phyloP scores from a whole-genome alignment of 179 eudicot genomes.

The Nepenthes alata region DNA sequence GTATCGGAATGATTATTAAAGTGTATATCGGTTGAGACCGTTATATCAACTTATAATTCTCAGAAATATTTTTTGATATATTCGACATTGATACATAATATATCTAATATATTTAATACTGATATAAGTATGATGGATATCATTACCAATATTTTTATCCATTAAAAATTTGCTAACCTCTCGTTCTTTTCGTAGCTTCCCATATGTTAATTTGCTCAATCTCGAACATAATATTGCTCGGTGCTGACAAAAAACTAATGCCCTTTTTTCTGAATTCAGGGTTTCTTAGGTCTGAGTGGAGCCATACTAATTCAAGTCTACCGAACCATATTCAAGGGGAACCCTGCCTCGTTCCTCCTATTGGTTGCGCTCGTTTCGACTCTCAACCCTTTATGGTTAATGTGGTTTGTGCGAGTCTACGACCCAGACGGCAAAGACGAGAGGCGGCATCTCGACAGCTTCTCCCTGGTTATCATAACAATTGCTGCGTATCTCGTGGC shows the following conservation, averaged over 20 bases:
- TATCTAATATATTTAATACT: too few species aligned
- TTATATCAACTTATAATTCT: too few species aligned
- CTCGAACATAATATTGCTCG: too few species aligned
- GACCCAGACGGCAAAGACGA: conserved; percentile 28
- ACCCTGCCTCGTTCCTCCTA: conserved; percentile 47
- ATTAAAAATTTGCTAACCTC: too few species aligned
- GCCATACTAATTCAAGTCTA: conserved; percentile 67
- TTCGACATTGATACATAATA: too few species aligned
- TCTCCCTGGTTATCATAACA: conserved; percentile 36
- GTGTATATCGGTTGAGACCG: too few species aligned
- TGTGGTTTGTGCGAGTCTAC: conserved; percentile 49
- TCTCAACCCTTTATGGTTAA: conserved; percentile 39
- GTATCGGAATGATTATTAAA: too few species aligned
- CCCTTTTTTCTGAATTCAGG: conserved; percentile 27
- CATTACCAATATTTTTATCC: too few species aligned
- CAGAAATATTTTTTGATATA: too few species aligned
- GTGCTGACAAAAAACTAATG: background rate
- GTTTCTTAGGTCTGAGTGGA: conserved; percentile 78
- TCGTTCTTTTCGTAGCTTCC: too few species aligned
- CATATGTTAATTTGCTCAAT: too few species aligned
- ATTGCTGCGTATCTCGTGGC: conserved; percentile 48
- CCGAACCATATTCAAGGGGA: conserved; percentile 38
- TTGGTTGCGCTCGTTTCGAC: conserved; percentile 61
- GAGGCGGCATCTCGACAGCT: conserved; percentile 36
- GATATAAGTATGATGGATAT: too few species aligned